Evolutionary conservation across 139 green algal species (phyloP).

Genomic region (Chlamydomonas schloesseri): DNA sequence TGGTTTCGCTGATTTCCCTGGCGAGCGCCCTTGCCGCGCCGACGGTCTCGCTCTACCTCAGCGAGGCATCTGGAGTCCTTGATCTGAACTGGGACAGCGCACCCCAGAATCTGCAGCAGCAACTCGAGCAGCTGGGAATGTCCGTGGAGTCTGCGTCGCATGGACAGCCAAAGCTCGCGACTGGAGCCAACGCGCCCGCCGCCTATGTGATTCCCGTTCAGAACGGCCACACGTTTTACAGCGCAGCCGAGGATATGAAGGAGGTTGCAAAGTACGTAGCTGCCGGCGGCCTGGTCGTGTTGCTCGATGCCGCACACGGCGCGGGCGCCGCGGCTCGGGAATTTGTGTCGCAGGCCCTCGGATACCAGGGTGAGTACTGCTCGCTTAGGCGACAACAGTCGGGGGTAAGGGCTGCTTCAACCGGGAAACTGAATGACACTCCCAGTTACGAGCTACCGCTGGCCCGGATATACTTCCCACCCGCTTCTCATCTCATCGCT

Average conservation of each 20-base stretch:
- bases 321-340: not conserved
- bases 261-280: not conserved
- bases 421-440: not conserved
- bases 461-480: too few species aligned
- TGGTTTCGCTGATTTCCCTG: too few species aligned
- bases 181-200: not conserved
- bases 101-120: constrained; percentile 20
- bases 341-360: not conserved
- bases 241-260: constrained; percentile 13
- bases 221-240: constrained; percentile 6
- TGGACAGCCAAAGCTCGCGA: constrained; percentile 36
- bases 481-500: too few species aligned
- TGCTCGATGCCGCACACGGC: not conserved
- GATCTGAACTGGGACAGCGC: constrained; percentile 21
- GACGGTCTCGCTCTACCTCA: not conserved
- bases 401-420: not conserved
- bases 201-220: constrained; percentile 38
- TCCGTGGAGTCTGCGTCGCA: not conserved
- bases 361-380: not conserved
- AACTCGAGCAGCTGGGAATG: constrained; percentile 2
- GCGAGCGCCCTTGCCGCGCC: too few species aligned
- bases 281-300: constrained; percentile 5
- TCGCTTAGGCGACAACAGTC: too few species aligned
- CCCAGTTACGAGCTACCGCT: not conserved
- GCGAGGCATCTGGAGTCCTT: constrained; percentile 13